A percentile compares a stretch with the other conserved stretches of the same genome.
Conservation (phyloP, 495 filamentous ascomycete species). For the Physcia stellaris region DNA sequence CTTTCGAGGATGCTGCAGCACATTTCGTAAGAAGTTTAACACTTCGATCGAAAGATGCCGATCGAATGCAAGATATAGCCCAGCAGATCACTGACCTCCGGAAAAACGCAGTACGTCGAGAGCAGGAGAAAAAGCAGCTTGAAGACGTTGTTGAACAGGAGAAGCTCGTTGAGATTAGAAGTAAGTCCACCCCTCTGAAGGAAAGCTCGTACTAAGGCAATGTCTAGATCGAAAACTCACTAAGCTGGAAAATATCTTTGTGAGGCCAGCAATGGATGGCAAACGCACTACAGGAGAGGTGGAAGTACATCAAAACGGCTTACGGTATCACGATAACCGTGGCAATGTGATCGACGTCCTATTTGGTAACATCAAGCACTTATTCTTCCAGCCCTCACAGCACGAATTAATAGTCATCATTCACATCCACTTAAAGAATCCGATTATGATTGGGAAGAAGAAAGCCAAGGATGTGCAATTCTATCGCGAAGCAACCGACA, state of each 20-base stretch:
- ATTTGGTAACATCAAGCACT: conserved; percentile 96
- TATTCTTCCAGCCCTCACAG: conserved; percentile 96
- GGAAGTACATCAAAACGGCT: conserved; percentile 97
- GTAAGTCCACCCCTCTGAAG: conserved; percentile 41
- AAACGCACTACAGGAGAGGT: conserved; percentile 92
- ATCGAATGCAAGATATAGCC: conserved; percentile 76
- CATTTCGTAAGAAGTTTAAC: conserved; percentile 94
- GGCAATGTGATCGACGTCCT: conserved; percentile 61
- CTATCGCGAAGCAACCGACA: conserved; percentile 94
- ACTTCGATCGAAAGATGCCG: conserved; percentile 76
- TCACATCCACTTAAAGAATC: conserved; percentile 93
- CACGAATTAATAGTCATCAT: conserved; percentile 97
- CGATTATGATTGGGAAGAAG: conserved; percentile 96
- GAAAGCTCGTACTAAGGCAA: too few species aligned
- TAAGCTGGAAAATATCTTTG: conserved; percentile 78
- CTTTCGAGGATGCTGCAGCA: conserved; percentile 90
- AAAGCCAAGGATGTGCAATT: conserved; percentile 99
- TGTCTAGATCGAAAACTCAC: conserved; percentile 66
- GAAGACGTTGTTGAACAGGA: conserved; percentile 99
- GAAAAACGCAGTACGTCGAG: conserved; percentile 74
- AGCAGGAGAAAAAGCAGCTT: conserved; percentile 98
- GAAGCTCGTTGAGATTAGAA: conserved; percentile 82
- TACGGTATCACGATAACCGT: conserved; percentile 74
- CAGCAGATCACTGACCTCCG: conserved; percentile 87
- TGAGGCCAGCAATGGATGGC: conserved; percentile 86